These are phyloP conservation scores for Avena sativa DNA, from an alignment of 176 grass and related monocot species.

Conservation along the genomic window DNA sequence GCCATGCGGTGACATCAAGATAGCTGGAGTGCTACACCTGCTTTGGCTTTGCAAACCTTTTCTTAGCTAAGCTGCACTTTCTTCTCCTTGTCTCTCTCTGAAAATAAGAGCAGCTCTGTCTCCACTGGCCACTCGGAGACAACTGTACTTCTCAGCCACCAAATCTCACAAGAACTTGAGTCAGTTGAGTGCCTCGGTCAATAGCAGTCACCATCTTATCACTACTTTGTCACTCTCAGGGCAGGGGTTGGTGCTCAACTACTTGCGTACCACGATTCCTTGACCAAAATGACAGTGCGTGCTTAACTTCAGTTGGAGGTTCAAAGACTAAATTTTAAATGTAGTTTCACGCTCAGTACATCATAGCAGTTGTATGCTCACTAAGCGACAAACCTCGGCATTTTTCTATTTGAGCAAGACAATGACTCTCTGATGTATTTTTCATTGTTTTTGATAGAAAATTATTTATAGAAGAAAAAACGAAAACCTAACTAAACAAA, in stretches of 20 bases:
- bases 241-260: constrained; percentile 42
- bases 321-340: constrained; percentile 7
- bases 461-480: too few species aligned
- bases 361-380: constrained; percentile 3
- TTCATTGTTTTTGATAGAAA: too few species aligned
- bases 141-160: constrained; percentile 47
- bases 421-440: too few species aligned
- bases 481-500: too few species aligned
- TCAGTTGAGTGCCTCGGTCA: constrained; percentile 39
- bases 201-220: constrained; percentile 50
- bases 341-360: neutral
- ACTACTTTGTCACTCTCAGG: constrained; percentile 41
- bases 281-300: constrained; percentile 44
- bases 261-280: constrained; percentile 13
- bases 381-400: neutral
- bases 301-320: constrained; percentile 43
- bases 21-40: neutral
- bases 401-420: too few species aligned
- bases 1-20: constrained; percentile 28
- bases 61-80: constrained; percentile 29
- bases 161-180: constrained; percentile 24
- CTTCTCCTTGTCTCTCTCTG: constrained; percentile 2
- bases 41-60: constrained; percentile 18
- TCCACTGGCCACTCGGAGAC: neutral
- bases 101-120: neutral